These are phyloP conservation scores for Fusarium agapanthi DNA, from an alignment of 2,329 filamentous ascomycete genomes.

Conservation along the genomic window DNA sequence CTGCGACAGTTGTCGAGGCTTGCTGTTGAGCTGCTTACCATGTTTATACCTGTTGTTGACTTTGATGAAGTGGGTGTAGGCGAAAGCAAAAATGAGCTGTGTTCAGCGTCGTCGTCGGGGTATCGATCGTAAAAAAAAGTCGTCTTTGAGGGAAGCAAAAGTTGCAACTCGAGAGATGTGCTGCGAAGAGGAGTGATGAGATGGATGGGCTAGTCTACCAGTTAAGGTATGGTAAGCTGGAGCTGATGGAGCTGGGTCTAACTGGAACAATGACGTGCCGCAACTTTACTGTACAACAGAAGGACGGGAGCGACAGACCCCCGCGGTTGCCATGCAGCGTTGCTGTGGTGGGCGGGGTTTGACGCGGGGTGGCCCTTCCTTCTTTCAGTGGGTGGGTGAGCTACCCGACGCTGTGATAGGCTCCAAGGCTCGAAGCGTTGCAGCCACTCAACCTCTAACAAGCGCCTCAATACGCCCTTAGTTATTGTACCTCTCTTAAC, in stretches of 20 bases:
- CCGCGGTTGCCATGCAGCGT: conserved; percentile 24
- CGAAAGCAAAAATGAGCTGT: background rate
- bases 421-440: background rate
- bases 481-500: background rate
- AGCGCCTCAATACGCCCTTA: background rate
- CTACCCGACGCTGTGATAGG: background rate
- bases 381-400: conserved; percentile 7
- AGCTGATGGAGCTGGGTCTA: conserved; percentile 19
- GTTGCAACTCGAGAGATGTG: conserved; percentile 13
- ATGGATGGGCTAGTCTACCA: conserved; percentile 11
- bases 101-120: background rate
- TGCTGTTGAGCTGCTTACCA: conserved; percentile 22
- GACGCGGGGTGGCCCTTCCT: conserved; percentile 29
- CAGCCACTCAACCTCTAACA: conserved; percentile 16
- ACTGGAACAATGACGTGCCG: conserved; percentile 39
- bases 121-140: background rate
- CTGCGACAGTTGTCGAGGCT: background rate
- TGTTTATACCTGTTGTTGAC: conserved; percentile 12
- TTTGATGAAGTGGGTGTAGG: background rate
- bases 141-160: conserved; percentile 9
- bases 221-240: conserved; percentile 25
- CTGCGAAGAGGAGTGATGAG: conserved; percentile 10
- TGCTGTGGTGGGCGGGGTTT: conserved; percentile 30
- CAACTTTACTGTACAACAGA: conserved; percentile 14
- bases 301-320: background rate